Base-by-base conservation (phyloP, 352 stramenopile species). In the Blastocystis sp. region DNA sequence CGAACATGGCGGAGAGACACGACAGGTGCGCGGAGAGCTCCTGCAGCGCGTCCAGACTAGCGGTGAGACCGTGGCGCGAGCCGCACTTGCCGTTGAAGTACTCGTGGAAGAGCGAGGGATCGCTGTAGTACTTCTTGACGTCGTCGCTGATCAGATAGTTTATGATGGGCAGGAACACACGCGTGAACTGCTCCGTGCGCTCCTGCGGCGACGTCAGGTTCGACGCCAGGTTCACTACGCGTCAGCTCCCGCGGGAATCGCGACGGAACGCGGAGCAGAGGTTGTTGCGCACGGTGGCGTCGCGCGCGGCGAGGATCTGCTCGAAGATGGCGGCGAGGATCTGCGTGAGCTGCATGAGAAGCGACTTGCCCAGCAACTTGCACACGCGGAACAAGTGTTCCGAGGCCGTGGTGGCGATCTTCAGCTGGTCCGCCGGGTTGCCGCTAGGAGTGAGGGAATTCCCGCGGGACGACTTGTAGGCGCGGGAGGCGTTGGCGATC, bases 231-330 rank as follows among this genome's bases (percentile, higher is more conserved):
- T 62, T 48, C 52, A 84, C 74, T 84, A 54, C 4, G n/a, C 17
- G 17, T 84, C 54, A 84, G 28, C 0, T 4, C 2, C 14, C 3
- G 2, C 6, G 57, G 14, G 0, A n/a, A 38, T 7, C 9, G 9
- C 45, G 45, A 84, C 74, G 34, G 74, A 84, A 84, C 19, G 74
- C 74, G 11, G 28, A 42, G 61, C 74, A 84, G 38, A 84, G 48
- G 34, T 84, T 84, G 54, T 84, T 84, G 54, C 74, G 57, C 24
- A 63, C 61, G 9, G 38, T 52, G 7, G 74, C 24, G 40, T 68
- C 57, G 42, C 14, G 40, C 3, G 60, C 74, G 3, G 17, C 48
- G 3, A 40, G 45, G 1, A 63, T 63, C 52, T 59, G 74, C 3
- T 48, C 24, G 61, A 70, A 84, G 52, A 84, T 9, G 3, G 42